phyloP scores from a whole-genome alignment of 2,329 filamentous ascomycete genomes.

The Akanthomyces uredinophilus region DNA sequence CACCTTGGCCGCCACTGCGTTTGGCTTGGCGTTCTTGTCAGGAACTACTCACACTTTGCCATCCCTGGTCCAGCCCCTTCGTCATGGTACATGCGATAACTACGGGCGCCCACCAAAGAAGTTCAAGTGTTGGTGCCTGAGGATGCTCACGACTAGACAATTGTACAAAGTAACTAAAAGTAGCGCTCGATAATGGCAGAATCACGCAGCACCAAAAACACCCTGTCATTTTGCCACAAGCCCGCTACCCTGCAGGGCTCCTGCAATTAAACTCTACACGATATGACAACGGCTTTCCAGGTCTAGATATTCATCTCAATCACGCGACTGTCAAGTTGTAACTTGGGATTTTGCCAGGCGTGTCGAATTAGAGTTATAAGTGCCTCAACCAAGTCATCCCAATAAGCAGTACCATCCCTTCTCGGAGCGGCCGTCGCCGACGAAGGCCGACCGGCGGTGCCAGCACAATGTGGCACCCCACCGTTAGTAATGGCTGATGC shows the following conservation, averaged over 20 bases:
- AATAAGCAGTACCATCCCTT: no score
- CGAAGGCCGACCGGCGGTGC: background rate
- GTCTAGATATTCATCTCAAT: no score
- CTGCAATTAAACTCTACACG: background rate
- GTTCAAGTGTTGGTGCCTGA: constrained; percentile 6
- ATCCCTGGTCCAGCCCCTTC: background rate
- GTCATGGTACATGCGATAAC: constrained; percentile 2
- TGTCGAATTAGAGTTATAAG: no score
- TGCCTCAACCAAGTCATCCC: no score
- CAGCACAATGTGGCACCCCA: background rate
- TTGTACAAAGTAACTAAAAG: no score
- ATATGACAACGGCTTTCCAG: background rate
- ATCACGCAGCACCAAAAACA: background rate
- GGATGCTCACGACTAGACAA: background rate
- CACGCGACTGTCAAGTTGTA: no score
- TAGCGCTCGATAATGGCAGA: background rate
- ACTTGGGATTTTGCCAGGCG: no score
- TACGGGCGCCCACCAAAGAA: background rate
- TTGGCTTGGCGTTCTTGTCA: constrained; percentile 7
- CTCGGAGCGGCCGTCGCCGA: background rate
- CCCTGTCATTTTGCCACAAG: background rate
- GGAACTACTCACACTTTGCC: background rate
- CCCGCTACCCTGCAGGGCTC: constrained; percentile 1
- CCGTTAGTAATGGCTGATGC: constrained; percentile 7
- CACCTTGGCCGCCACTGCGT: background rate